A percentile compares a stretch with the other conserved stretches of the same genome.
Conservation (phyloP, 106 monocot species). For the Apostasia shenzhenica region DNA sequence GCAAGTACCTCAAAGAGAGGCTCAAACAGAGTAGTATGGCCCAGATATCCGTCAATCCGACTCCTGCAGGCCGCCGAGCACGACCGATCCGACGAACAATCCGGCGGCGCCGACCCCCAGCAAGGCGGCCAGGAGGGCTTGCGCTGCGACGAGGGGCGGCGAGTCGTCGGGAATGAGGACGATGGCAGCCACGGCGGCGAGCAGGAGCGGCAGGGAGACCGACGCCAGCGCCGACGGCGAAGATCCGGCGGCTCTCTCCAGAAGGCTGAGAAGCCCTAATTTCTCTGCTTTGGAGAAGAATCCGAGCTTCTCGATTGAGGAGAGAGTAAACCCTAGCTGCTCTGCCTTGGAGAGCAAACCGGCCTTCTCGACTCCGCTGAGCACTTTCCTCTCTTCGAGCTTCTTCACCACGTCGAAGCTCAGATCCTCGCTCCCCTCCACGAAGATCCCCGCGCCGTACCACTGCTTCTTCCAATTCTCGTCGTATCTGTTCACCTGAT, state of each 20-base stretch:
- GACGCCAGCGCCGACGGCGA: slow-evolving; percentile 78
- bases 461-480: slow-evolving; percentile 75
- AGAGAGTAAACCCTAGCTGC: slow-evolving; percentile 62
- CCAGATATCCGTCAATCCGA: slow-evolving; percentile 32
- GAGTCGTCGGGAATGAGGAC: slow-evolving; percentile 82
- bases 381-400: slow-evolving; percentile 75
- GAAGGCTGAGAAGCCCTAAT: slow-evolving; percentile 68
- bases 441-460: slow-evolving; percentile 84
- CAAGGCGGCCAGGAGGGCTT: slow-evolving; percentile 39
- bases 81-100: slow-evolving; percentile 52
- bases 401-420: slow-evolving; percentile 73
- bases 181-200: slow-evolving; percentile 50
- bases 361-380: slow-evolving; percentile 83
- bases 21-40: neutral
- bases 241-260: slow-evolving; percentile 37
- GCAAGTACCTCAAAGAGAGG: too few species aligned
- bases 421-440: slow-evolving; percentile 67
- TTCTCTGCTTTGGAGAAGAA: slow-evolving; percentile 83
- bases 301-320: slow-evolving; percentile 70
- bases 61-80: slow-evolving; percentile 80
- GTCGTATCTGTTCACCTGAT: slow-evolving; percentile 81
- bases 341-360: slow-evolving; percentile 79
- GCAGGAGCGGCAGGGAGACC: slow-evolving; percentile 56
- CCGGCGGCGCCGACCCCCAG: slow-evolving; percentile 46
- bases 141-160: slow-evolving; percentile 45